Evolutionary conservation across 192 early-diverging fungal genomes (phyloP).

Genomic region (Coemansia sp.): DNA sequence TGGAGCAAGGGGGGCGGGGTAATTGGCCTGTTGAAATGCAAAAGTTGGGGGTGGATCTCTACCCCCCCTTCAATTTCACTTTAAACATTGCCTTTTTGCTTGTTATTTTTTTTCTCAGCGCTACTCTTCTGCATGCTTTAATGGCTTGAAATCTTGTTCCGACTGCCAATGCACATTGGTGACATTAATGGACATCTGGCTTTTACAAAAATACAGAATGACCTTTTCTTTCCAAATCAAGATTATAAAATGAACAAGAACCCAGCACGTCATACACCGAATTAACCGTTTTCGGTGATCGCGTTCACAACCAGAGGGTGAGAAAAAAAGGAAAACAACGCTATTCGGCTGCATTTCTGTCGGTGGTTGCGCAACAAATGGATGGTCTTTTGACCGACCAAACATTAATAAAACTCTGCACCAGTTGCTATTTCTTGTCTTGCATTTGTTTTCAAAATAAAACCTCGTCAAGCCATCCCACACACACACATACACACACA

Average conservation of each 20-base stretch:
- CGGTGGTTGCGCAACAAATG: conserved; percentile 5
- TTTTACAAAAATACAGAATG: not conserved
- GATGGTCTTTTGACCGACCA: conserved; percentile 13
- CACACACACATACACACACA: not conserved
- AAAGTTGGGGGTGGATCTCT: not conserved
- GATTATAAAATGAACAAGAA: not conserved
- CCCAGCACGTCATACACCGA: conserved; percentile 4
- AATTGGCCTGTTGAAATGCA: not conserved
- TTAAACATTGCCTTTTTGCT: not conserved
- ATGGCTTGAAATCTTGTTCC: conserved; percentile 2
- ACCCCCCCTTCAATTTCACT: not conserved
- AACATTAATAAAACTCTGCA: not conserved
- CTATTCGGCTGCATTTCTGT: conserved; percentile 10
- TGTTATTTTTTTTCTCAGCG: not conserved
- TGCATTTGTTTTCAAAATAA: not conserved
- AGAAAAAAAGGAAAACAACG: not conserved
- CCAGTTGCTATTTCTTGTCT: not conserved
- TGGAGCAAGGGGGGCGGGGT: not conserved
- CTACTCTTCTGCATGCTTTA: not conserved
- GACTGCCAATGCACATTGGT: not conserved
- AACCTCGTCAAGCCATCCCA: not conserved
- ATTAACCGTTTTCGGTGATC: conserved; percentile 4
- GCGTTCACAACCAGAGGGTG: not conserved
- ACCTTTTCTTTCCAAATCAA: conserved; percentile 3
- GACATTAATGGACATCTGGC: conserved; percentile 8